Base-by-base conservation (phyloP, 441 rosid genomes). In the Hura crepitans region DNA sequence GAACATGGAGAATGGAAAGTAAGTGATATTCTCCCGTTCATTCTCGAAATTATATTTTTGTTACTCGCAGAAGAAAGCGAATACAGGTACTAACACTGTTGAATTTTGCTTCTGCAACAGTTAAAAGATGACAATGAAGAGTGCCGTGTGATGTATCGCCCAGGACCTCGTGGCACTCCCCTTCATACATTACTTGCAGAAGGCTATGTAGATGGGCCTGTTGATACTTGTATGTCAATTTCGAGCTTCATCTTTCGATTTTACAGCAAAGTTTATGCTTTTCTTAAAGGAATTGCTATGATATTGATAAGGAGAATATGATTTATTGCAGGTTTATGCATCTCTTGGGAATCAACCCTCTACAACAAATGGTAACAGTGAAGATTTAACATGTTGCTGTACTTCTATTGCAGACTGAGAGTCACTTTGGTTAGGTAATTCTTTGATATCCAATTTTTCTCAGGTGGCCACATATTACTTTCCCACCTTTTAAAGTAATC, bases 141-240 rank as follows among this genome's bases (percentile, higher is more conserved):
- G 74, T 88, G 79, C 62, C 90, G 98, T 59, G 96, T 95, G 62
- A 95, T 95, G 99, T 95, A 92, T 74, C 92, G 91, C 61, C 91
- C 86, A 86, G 99, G 99, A 81, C 88, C 85, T 31, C 78, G 84
- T 69, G 98, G 96, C 53, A 86, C 88, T 73, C 96, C 95, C 2
- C 84, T 85, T 79, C 96, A 95, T 50, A 84, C 90, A 8, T 80
- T 95, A 71, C 98, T 95, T 22, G 98, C 86, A 51, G 99, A 95
- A 85, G 99, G 99, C 78, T 91, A 82, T 78, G 82, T 92, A 11
- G 95, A 95, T 59, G 99, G 90, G 7, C 85, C 97, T 25, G 39
- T 92, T 5, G 95, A 95, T 81, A 73, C 78, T 66, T 90, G 99
- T 92, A 86, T 81, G 98, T 84, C 74, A 49, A 63, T 66, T 58